Conservation (phyloP, 345 rosid species). For the Adansonia digitata region DNA sequence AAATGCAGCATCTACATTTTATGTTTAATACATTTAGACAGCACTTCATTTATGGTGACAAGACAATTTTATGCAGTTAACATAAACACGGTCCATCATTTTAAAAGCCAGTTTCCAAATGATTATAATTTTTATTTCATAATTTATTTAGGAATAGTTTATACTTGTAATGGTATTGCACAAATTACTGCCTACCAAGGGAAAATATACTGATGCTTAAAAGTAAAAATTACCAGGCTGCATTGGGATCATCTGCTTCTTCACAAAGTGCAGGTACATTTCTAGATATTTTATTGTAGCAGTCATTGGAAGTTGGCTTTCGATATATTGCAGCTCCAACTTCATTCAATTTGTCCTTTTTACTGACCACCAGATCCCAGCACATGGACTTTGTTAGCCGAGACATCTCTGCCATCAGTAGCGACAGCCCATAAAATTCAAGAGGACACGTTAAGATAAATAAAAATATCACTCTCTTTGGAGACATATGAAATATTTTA, state of each 20-base stretch:
- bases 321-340: conserved; percentile 64
- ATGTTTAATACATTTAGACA: not conserved
- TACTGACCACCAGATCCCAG: conserved; percentile 56
- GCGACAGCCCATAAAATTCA: conserved; percentile 1
- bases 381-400: conserved; percentile 65
- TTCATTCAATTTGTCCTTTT: conserved; percentile 49
- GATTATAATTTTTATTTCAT: not conserved
- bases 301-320: conserved; percentile 61
- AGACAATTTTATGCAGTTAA: not conserved
- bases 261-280: conserved; percentile 59
- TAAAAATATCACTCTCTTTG: not conserved
- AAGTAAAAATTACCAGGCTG: conserved; percentile 51
- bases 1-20: not conserved
- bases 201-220: conserved; percentile 2
- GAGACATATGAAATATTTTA: conserved; percentile 16
- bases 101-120: not conserved
- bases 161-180: not conserved
- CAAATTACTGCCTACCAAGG: not conserved
- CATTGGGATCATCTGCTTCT: conserved; percentile 66
- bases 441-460: conserved; percentile 11
- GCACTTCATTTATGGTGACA: not conserved
- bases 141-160: not conserved
- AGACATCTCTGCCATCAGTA: conserved; percentile 54
- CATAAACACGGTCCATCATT: too few relatives aligned
- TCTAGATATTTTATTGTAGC: conserved; percentile 50